Base-by-base conservation (phyloP, 2,329 filamentous ascomycete species). In the Chalara sp. region DNA sequence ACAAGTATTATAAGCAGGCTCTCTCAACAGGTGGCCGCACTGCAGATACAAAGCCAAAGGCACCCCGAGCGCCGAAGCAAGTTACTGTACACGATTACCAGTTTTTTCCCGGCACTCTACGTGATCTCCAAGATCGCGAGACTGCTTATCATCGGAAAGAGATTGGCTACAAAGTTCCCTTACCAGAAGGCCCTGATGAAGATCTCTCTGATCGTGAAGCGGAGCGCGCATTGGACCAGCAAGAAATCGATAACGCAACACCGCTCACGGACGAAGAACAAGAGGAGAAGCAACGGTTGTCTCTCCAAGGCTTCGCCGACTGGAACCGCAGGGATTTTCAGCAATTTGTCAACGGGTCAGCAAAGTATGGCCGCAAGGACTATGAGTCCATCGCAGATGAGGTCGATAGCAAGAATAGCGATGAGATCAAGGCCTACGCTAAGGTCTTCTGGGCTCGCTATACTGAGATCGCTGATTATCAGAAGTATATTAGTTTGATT, bases 261-360 rank as follows among this genome's bases (percentile, higher is more conserved):
- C 83, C 91, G 0, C 72, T 99, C 59, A 96, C 87, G 0, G 90
- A 96, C 62, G 88, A 89, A 55, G 93, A 99, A 68, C 83, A 87
- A 59, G 85, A 85, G 35, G 87, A 95, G 69, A 99, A 99, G 70
- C 81, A 89, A 55, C 76, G 76, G 33, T 78, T 99, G 50, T 88
- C 89, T 1, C 78, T 84, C 49, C 81, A 93, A 66, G 93, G 95
- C 6, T 99, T 99, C 61, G 84, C 83, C 2, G 84, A 93, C 33
- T 99, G 95, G 93, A 97, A 96, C 71, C 86, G 90, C 62, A 84
- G 95, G 61, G 95, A 99, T 68, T 99, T 97, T 72, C 92, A 97
- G 66, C 93, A 97, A 61, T 99, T 99, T 67, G 79, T 99, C 70
- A 96, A 97, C 63, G 91, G 89, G 21, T 95, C 89, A 33, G 92